These are phyloP conservation scores for Xylaria intraflava DNA, from an alignment of 495 filamentous ascomycete genomes.

Conservation along the genomic window DNA sequence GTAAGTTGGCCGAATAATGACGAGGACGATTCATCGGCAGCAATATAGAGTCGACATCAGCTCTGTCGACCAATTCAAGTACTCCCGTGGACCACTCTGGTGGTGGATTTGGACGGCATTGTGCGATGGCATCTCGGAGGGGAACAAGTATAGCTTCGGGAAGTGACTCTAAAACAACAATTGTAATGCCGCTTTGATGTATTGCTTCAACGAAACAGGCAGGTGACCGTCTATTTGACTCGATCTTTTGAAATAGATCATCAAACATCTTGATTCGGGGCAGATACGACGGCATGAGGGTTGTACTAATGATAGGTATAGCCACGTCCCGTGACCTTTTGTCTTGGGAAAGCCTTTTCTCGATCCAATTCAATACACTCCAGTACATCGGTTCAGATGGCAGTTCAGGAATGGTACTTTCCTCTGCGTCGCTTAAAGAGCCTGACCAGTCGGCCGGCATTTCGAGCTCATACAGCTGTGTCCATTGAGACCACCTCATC, in stretches of 20 bases:
- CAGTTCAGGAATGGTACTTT: slow-evolving; percentile 13
- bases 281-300: slow-evolving; percentile 28
- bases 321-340: slow-evolving; percentile 4
- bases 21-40: slow-evolving; percentile 33
- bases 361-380: slow-evolving; percentile 58
- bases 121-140: slow-evolving; percentile 74
- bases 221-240: slow-evolving; percentile 27
- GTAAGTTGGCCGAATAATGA: slow-evolving; percentile 29
- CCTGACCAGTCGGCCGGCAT: slow-evolving; percentile 28
- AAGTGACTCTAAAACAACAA: slow-evolving; percentile 62
- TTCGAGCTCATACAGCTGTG: slow-evolving; percentile 61
- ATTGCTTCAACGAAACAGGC: slow-evolving; percentile 54
- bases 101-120: slow-evolving; percentile 74
- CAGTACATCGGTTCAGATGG: slow-evolving; percentile 52
- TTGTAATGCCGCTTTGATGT: slow-evolving; percentile 51
- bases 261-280: slow-evolving; percentile 63
- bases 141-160: slow-evolving; percentile 75
- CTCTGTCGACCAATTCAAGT: slow-evolving; percentile 69
- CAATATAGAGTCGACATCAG: slow-evolving; percentile 69
- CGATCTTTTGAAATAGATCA: slow-evolving; percentile 44
- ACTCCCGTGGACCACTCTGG: slow-evolving; percentile 64
- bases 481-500: slow-evolving; percentile 78
- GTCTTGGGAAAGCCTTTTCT: slow-evolving; percentile 46
- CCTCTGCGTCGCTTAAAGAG: slow-evolving; percentile 45
- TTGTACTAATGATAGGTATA: slow-evolving; percentile 29